These are phyloP conservation scores for Dendryphion nanum DNA, from an alignment of 2,329 filamentous ascomycete species.

Conservation along the genomic window DNA sequence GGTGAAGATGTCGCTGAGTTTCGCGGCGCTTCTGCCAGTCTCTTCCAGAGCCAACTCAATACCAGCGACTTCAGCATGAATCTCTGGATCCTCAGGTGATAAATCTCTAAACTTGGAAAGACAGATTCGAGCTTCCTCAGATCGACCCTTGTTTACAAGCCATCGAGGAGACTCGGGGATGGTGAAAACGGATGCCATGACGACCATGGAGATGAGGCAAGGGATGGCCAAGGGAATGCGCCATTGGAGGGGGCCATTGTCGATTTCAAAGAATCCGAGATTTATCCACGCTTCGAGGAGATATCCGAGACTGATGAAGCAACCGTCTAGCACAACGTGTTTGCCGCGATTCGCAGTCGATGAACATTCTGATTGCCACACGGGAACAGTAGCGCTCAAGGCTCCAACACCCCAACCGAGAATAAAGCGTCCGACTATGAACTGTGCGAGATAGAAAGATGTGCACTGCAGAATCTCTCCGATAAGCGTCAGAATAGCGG, in stretches of 20 bases:
- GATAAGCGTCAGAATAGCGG: constrained; percentile 41
- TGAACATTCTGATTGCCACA: constrained; percentile 47
- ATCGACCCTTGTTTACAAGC: constrained; percentile 64
- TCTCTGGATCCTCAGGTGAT: constrained; percentile 47
- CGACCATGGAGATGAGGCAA: constrained; percentile 54
- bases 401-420: constrained; percentile 46
- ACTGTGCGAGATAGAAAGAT: constrained; percentile 47
- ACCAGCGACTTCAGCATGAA: constrained; percentile 64
- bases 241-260: constrained; percentile 60
- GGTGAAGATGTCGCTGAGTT: constrained; percentile 54
- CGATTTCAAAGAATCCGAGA: constrained; percentile 57
- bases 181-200: constrained; percentile 60
- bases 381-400: constrained; percentile 46
- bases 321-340: constrained; percentile 44
- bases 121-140: constrained; percentile 60
- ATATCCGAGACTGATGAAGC: constrained; percentile 49
- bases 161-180: constrained; percentile 70
- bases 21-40: constrained; percentile 60
- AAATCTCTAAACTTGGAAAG: constrained; percentile 44
- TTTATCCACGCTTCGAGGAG: constrained; percentile 50
- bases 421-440: constrained; percentile 47
- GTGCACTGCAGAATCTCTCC: constrained; percentile 46
- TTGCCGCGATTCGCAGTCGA: constrained; percentile 40
- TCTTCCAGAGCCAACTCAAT: constrained; percentile 49
- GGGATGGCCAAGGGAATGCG: constrained; percentile 68